Conservation (phyloP, 2,329 filamentous ascomycete genomes). For the Bertia moriformis region DNA sequence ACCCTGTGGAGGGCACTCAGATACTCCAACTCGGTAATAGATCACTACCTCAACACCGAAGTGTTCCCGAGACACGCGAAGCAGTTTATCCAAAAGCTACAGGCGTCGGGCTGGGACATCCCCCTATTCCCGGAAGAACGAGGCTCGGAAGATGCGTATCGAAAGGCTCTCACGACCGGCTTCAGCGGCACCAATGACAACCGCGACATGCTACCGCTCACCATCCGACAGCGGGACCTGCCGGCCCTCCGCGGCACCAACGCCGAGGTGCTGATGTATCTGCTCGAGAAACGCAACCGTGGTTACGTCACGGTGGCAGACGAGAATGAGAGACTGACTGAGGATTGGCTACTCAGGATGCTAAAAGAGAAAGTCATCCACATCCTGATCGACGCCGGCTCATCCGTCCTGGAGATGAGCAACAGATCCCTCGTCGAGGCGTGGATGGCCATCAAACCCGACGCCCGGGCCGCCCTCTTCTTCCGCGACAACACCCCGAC, state of each 20-base stretch:
- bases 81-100: slow-evolving; percentile 47
- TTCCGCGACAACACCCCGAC: slow-evolving; percentile 30
- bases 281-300: slow-evolving; percentile 35
- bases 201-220: slow-evolving; percentile 40
- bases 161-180: slow-evolving; percentile 40
- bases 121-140: slow-evolving; percentile 23
- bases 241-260: slow-evolving; percentile 40
- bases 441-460: slow-evolving; percentile 32
- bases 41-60: slow-evolving; percentile 47
- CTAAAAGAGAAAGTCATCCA: slow-evolving; percentile 23
- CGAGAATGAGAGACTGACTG: slow-evolving; percentile 21
- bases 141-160: slow-evolving; percentile 1
- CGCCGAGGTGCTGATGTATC: slow-evolving; percentile 43
- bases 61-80: slow-evolving; percentile 53
- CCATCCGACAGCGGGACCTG: slow-evolving; percentile 46
- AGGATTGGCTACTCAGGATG: slow-evolving; percentile 24
- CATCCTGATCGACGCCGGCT: slow-evolving; percentile 50
- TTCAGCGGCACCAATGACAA: slow-evolving; percentile 64
- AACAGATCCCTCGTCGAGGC: slow-evolving; percentile 30
- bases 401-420: slow-evolving; percentile 46
- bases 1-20: slow-evolving; percentile 17
- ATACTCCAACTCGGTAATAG: slow-evolving; percentile 32
- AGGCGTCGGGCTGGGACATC: slow-evolving; percentile 55
- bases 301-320: slow-evolving; percentile 22
- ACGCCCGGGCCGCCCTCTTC: slow-evolving; percentile 33